Conservation (phyloP, 768 basidiomycete genomes). For the Tulasnella sp. region DNA sequence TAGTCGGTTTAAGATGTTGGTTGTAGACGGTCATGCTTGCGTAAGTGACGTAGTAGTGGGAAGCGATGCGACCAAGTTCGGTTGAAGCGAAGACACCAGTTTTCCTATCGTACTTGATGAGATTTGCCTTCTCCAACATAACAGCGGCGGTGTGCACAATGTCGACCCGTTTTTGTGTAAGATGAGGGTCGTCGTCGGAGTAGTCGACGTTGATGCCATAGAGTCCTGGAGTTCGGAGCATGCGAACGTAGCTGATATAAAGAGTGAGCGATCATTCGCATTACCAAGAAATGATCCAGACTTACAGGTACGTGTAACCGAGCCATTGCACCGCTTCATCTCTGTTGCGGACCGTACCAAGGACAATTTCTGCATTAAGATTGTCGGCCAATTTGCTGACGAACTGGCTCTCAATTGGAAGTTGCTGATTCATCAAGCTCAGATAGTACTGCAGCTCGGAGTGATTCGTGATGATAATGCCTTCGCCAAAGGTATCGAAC, state of each 20-base stretch:
- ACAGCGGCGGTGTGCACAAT: conserved; percentile 93
- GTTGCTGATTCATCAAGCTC: conserved; percentile 91
- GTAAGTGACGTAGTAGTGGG: conserved; percentile 94
- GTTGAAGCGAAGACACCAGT: conserved; percentile 90
- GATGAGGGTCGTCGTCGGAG: conserved; percentile 75
- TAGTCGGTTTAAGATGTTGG: conserved; percentile 84
- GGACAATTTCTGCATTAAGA: conserved; percentile 94
- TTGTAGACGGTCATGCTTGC: conserved; percentile 97
- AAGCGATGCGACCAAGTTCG: conserved; percentile 91
- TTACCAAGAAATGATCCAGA: conserved; percentile 36
- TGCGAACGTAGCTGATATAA: conserved; percentile 79
- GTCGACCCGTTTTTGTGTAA: conserved; percentile 93
- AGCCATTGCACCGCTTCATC: conserved; percentile 98
- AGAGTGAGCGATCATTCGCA: conserved; percentile 31
- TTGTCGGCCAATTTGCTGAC: conserved; percentile 92
- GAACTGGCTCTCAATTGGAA: conserved; percentile 96
- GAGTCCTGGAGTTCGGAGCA: conserved; percentile 85
- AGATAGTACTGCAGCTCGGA: conserved; percentile 96
- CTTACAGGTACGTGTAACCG: conserved; percentile 90
- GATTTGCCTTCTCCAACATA: conserved; percentile 88
- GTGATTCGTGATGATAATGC: conserved; percentile 98
- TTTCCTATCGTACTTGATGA: conserved; percentile 91
- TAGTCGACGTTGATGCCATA: conserved; percentile 92
- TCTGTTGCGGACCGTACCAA: conserved; percentile 91
- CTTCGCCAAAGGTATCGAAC: conserved; percentile 96